A percentile compares a stretch with the other conserved stretches of the same genome.
These are phyloP conservation scores for Wickerhamiella australiensis DNA, from an alignment of 805 yeast species.

Conservation along the genomic window DNA sequence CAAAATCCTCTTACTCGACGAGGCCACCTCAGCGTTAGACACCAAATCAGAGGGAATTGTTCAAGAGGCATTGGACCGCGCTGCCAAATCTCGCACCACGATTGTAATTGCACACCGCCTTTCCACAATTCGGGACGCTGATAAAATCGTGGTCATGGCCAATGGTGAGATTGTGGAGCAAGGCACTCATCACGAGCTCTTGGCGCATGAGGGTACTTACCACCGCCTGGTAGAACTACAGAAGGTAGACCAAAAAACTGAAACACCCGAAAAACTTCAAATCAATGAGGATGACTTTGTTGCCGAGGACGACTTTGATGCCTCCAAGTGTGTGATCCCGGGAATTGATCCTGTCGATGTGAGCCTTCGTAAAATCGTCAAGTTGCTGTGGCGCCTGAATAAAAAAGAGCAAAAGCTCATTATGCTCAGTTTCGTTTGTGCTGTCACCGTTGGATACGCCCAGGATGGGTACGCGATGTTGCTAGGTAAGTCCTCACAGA, in stretches of 20 bases:
- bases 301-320: slow-evolving; percentile 9
- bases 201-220: slow-evolving; percentile 25
- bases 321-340: slow-evolving; percentile 15
- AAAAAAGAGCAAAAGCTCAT: slow-evolving; percentile 21
- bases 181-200: slow-evolving; percentile 33
- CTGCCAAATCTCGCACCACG: slow-evolving; percentile 34
- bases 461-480: slow-evolving; percentile 31
- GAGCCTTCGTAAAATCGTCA: slow-evolving; percentile 11
- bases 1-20: slow-evolving; percentile 46
- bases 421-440: slow-evolving; percentile 21
- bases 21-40: slow-evolving; percentile 52
- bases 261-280: background rate
- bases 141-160: slow-evolving; percentile 40
- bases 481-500: slow-evolving; percentile 28
- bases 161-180: slow-evolving; percentile 40
- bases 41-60: slow-evolving; percentile 35
- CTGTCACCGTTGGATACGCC: slow-evolving; percentile 30
- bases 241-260: slow-evolving; percentile 20
- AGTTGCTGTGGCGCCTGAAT: slow-evolving; percentile 22
- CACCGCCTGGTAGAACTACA: slow-evolving; percentile 30
- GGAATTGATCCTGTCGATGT: slow-evolving; percentile 17
- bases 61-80: slow-evolving; percentile 32
- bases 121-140: slow-evolving; percentile 45
- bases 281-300: slow-evolving; percentile 5
- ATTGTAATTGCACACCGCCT: slow-evolving; percentile 49